Evolutionary conservation across 371 early-diverging fungal genomes (phyloP).

Genomic region (Rhizomucor pusillus): DNA sequence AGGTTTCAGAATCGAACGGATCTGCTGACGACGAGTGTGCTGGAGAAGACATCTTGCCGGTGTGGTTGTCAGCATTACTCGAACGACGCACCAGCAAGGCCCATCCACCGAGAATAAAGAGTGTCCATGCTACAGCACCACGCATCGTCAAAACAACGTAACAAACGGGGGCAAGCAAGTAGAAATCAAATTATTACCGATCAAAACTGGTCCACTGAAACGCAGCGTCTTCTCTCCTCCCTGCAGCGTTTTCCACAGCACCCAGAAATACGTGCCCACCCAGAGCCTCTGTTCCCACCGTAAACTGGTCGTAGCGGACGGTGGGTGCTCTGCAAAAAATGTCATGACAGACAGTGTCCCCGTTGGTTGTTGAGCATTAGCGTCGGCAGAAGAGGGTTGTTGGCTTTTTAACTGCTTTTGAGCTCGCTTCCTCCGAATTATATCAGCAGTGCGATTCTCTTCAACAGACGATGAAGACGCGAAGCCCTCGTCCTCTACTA

Average conservation of each 20-base stretch:
- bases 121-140: too few relatives aligned
- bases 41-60: neutral
- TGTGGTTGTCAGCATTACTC: neutral
- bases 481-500: conserved; percentile 21
- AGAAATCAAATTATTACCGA: too few relatives aligned
- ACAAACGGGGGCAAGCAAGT: too few relatives aligned
- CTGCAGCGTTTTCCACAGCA: neutral
- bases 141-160: too few relatives aligned
- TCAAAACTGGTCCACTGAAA: too few relatives aligned
- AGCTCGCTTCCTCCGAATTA: conserved; percentile 30
- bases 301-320: neutral
- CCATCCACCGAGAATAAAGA: too few relatives aligned
- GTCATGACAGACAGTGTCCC: neutral
- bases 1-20: neutral
- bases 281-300: neutral
- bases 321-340: neutral
- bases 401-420: conserved; percentile 8
- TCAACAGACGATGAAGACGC: conserved; percentile 42
- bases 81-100: too few relatives aligned
- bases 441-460: conserved; percentile 31
- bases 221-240: too few relatives aligned
- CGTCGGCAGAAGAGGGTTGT: conserved; percentile 1
- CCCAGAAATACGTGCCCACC: neutral
- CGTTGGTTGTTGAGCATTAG: too few relatives aligned
- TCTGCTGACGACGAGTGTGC: neutral